Base-by-base conservation (phyloP, 1,139 yeast genomes). In the Debaryomycetaceae sp. region DNA sequence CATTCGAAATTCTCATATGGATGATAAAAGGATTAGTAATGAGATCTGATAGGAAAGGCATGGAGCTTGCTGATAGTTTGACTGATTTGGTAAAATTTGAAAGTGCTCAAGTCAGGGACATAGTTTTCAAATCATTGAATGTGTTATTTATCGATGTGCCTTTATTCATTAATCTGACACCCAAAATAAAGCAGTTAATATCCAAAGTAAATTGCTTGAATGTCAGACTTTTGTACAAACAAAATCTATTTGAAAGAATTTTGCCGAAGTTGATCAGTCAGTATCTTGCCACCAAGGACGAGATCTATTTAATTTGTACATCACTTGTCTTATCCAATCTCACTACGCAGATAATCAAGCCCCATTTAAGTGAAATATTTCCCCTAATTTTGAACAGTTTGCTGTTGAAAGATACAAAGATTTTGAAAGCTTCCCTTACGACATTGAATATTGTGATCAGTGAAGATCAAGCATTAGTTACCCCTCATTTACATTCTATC, bases 321-420 rank as follows among this genome's bases (percentile, higher is more conserved):
- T 80, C 96, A 1, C 68, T 82, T 38, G 69, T 90, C 34, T 70
- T 89, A 50, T 81, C 80, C 49, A 83, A 83, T 55, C 78, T 87
- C 35, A 83, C 88, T 17, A 71, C 76, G 42, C 71, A 75, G 38
- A 76, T 88, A 20, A 75, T 88, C 39, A 66, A 76, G 22, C 79
- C 85, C 2, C 87, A 86, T 54, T 70, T 90, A 51, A 59, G 74
- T 4, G 73, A 73, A 24, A 75, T 91, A 42, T 69, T 88, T 49
- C 96, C 97, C 5, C 68, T 90, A 49, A 69, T 89, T 22, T 62
- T 89, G 40, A 85, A 83, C 47, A 83, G 95, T 4, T 66, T 90
- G 39, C 61, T 74, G 17, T 62, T 83, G 43, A 65, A 70, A 17
- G 59, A 66, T 27, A 68, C 76, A 43, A 57, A 68, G 17, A 76